phyloP scores from a whole-genome alignment of 306 rosid species.

The Heteromeles arbutifolia region DNA sequence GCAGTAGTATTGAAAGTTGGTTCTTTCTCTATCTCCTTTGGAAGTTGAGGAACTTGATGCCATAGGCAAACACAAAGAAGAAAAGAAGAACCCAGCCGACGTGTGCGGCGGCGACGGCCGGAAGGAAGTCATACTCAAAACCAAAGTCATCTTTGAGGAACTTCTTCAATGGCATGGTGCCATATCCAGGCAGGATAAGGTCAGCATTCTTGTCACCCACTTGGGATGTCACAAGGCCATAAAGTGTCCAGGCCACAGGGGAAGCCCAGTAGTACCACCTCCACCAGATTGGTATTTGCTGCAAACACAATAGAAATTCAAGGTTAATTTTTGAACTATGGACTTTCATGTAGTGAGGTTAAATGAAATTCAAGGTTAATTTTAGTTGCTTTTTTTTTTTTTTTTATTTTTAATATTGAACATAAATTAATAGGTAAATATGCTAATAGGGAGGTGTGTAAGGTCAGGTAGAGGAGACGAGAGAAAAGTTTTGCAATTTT shows the following conservation, averaged over 20 bases:
- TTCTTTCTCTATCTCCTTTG: slow-evolving; percentile 34
- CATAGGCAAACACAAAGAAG: slow-evolving; percentile 53
- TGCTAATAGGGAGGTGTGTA: background rate
- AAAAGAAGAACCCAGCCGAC: slow-evolving; percentile 39
- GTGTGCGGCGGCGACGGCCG: slow-evolving; percentile 35
- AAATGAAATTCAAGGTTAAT: too few species aligned
- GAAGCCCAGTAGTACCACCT: slow-evolving; percentile 48
- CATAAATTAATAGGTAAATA: background rate
- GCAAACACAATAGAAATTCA: background rate
- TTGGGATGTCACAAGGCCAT: slow-evolving; percentile 39
- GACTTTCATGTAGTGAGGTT: background rate
- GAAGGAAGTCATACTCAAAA: slow-evolving; percentile 43
- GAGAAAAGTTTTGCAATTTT: background rate
- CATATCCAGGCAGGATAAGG: slow-evolving; percentile 27
- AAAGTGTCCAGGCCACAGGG: slow-evolving; percentile 45
- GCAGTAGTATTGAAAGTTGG: background rate
- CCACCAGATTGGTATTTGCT: slow-evolving; percentile 52
- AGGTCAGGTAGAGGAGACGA: background rate
- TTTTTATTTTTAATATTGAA: background rate
- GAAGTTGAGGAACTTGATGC: slow-evolving; percentile 60
- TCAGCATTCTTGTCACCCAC: slow-evolving; percentile 25
- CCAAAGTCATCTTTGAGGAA: slow-evolving; percentile 35
- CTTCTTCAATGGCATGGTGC: slow-evolving; percentile 18
- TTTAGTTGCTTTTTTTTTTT: background rate
- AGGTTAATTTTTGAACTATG: background rate